Evolutionary conservation across 306 rosid genomes (phyloP), one percentile per base, ranked within the genome.

Genomic region (Hippophae tibetana): DNA sequence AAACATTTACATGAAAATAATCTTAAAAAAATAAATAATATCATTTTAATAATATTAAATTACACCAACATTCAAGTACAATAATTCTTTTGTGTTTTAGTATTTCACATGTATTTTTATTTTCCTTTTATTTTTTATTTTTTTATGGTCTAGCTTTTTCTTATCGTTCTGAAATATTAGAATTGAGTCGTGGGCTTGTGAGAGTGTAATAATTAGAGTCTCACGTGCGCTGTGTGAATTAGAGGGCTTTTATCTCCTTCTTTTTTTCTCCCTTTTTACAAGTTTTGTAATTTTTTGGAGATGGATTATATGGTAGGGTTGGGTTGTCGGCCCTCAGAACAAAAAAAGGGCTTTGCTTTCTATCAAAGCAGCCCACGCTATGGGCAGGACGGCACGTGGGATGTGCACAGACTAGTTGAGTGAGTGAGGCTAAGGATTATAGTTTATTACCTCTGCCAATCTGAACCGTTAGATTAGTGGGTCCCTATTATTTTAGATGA

Each of bases 311-410:
- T 74, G 85, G 89, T 85, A 71, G 92, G 92, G 76, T 73, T 63
- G 55, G 69, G 43, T 43, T 85, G 95, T 76, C 74, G 86, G 90
- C 57, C 72, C 78, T 27, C 38, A 58, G 57, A 52, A 81, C 65
- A 58, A 64, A 49, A 83, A 81, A 83, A 70, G 68, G 64, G 8
- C 65, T 49, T 44, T 60, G 60, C 78, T 82, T 88, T 82, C 45
- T 64, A 61, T 43, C 55, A 61, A 31, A 69, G 71, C 65, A 72
- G 72, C 80, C 71, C 78, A 75, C 74, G 82, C 80, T 65, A 49
- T 54, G 55, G 81, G 79, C 77, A 81, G 86, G 70, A 62, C 61
- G 79, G 88, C 97, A 90, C 90, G 89, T 90, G 89, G 89, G 81
- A 75, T 67, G 71, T 82, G 54, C 71, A 54, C 71, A 67, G 68